These are phyloP conservation scores for Alternaria arbusti DNA, from an alignment of 2,329 filamentous ascomycete species.

Conservation along the genomic window DNA sequence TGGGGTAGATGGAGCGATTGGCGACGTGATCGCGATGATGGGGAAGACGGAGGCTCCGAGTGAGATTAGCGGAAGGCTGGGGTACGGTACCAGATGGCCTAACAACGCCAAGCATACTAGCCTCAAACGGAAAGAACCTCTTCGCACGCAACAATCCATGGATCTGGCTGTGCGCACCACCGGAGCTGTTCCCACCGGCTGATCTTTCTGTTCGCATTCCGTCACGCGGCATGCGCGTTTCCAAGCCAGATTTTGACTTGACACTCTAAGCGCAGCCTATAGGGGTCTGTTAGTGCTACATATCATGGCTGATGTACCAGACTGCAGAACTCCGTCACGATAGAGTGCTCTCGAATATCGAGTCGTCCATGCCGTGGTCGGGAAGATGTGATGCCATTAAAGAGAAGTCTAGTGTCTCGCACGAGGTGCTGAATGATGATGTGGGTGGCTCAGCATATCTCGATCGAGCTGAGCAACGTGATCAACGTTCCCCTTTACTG, in stretches of 20 bases:
- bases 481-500: background rate
- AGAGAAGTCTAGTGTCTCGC: background rate
- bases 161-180: background rate
- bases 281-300: background rate
- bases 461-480: background rate
- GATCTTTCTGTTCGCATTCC: background rate
- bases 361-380: background rate
- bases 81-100: background rate
- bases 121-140: background rate
- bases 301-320: background rate
- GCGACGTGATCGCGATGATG: constrained; percentile 1
- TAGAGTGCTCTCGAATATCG: background rate
- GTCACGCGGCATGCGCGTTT: background rate
- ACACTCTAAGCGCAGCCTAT: background rate
- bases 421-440: background rate
- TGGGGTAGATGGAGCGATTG: constrained; percentile 8
- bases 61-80: background rate
- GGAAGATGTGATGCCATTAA: background rate
- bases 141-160: background rate
- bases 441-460: background rate
- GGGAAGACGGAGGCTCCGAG: background rate
- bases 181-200: background rate
- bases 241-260: background rate
- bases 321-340: background rate
- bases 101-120: constrained; percentile 3